These are phyloP conservation scores for Boletus sp. DNA, from an alignment of 1,284 basidiomycete genomes.

Conservation along the genomic window DNA sequence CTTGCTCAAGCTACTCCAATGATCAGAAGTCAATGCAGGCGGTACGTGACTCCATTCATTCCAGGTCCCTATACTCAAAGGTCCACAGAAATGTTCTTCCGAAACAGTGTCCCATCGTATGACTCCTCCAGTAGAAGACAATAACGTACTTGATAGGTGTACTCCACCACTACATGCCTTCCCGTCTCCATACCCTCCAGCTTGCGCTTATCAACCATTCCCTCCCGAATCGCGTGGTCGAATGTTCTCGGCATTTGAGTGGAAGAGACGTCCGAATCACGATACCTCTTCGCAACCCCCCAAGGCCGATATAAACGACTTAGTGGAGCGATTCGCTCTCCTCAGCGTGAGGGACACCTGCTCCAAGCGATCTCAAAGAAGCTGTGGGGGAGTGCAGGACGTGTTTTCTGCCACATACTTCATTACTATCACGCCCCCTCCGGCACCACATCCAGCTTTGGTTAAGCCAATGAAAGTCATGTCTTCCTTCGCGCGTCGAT, in stretches of 20 bases:
- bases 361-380: background rate
- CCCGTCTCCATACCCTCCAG: conserved; percentile 33
- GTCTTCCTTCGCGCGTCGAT: background rate
- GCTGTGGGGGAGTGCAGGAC: background rate
- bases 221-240: conserved; percentile 11
- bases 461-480: background rate
- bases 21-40: background rate
- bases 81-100: background rate
- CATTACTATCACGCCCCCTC: background rate
- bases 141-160: background rate
- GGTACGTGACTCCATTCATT: background rate
- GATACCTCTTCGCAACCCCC: background rate
- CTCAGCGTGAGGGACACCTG: conserved; percentile 9
- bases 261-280: background rate
- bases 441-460: background rate
- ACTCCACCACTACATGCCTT: conserved; percentile 37
- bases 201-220: conserved; percentile 29
- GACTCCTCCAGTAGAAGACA: background rate
- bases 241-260: background rate
- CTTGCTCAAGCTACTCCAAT: background rate
- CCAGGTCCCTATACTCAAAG: background rate
- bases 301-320: conserved; percentile 14
- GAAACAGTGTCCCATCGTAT: background rate
- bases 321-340: conserved; percentile 14
- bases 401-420: background rate